These are phyloP conservation scores for Phytophthora hibernalis DNA, from an alignment of 352 stramenopile species.

Conservation along the genomic window DNA sequence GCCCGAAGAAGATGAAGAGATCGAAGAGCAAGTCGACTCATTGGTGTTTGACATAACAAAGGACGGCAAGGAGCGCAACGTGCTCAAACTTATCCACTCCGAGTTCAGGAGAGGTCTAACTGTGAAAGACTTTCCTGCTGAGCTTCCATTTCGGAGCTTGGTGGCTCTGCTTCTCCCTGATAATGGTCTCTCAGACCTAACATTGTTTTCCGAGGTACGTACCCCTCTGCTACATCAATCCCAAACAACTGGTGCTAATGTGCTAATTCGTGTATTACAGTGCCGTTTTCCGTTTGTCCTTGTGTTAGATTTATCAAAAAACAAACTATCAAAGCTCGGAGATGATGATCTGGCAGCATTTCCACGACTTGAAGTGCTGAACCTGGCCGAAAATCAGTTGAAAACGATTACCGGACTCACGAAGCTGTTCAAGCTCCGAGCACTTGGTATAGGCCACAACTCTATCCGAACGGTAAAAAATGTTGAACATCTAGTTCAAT, in stretches of 20 bases:
- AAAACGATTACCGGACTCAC: conserved; percentile 60
- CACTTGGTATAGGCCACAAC: conserved; percentile 69
- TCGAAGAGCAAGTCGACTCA: conserved; percentile 50
- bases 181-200: conserved; percentile 59
- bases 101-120: conserved; percentile 54
- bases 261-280: conserved; percentile 24
- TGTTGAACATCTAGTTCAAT: conserved; percentile 66
- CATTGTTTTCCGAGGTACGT: conserved; percentile 66
- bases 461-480: conserved; percentile 71
- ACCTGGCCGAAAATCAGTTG: conserved; percentile 68
- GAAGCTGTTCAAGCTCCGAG: conserved; percentile 65
- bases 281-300: conserved; percentile 65
- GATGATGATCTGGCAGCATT: conserved; percentile 62
- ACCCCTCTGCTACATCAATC: neutral
- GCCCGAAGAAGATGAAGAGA: conserved; percentile 47
- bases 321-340: conserved; percentile 60
- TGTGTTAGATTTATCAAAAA: conserved; percentile 71
- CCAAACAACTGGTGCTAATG: neutral
- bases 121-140: conserved; percentile 58
- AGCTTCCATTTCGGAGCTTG: conserved; percentile 65
- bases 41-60: conserved; percentile 59
- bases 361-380: conserved; percentile 69
- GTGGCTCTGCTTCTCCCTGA: conserved; percentile 67
- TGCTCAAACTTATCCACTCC: conserved; percentile 60
- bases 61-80: conserved; percentile 56